These are phyloP conservation scores for Cladophialophora chaetospira DNA, from an alignment of 2,329 filamentous ascomycete genomes.

Conservation along the genomic window DNA sequence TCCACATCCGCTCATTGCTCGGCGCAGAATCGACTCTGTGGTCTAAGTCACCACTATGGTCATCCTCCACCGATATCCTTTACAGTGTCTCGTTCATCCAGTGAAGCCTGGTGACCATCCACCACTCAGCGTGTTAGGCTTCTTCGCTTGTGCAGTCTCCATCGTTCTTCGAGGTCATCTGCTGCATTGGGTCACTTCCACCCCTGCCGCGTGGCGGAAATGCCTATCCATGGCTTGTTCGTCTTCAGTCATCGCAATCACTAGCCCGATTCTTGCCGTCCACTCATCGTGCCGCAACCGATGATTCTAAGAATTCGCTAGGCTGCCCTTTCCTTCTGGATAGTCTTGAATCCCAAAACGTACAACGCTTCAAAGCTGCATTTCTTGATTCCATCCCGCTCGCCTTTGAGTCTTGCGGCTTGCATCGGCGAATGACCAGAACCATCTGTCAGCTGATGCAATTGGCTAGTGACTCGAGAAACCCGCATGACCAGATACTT, in stretches of 20 bases:
- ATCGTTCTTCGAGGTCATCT: conserved; percentile 12
- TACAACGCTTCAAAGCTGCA: conserved; percentile 3
- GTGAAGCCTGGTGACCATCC: conserved; percentile 4
- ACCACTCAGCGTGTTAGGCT: conserved; percentile 15
- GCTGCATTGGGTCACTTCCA: not conserved
- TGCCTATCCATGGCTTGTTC: conserved; percentile 18
- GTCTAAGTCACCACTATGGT: not conserved
- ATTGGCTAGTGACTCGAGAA: conserved; percentile 16
- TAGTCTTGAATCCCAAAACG: conserved; percentile 10
- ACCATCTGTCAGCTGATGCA: conserved; percentile 23
- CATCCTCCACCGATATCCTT: too few relatives aligned
- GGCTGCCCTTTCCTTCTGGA: conserved; percentile 5
- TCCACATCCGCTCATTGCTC: too few relatives aligned
- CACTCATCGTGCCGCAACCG: not conserved
- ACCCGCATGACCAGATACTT: conserved; percentile 17
- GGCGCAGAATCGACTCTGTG: not conserved
- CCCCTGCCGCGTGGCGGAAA: conserved; percentile 24
- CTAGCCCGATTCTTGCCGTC: not conserved
- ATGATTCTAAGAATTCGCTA: conserved; percentile 3
- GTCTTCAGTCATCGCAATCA: conserved; percentile 1
- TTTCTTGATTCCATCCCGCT: conserved; percentile 9
- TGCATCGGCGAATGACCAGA: conserved; percentile 11
- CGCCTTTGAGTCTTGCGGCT: not conserved
- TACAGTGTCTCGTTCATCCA: not conserved
- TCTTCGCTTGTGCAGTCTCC: conserved; percentile 1